Evolutionary conservation across 225 moss, liverwort and hornwort species (phyloP).

Genomic region (Ulota crispa): DNA sequence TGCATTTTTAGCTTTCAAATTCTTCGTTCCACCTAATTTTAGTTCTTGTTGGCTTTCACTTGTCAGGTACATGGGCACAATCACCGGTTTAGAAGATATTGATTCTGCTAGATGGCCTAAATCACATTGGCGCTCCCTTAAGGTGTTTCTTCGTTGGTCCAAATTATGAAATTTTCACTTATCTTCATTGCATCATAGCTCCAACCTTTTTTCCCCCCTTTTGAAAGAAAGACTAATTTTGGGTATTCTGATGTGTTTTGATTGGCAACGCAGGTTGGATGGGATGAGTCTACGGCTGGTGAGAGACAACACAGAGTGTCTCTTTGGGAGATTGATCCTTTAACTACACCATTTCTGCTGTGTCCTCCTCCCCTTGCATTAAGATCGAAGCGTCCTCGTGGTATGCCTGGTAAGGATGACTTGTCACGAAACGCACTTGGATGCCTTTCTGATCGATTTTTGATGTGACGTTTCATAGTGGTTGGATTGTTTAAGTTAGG

Average conservation of each 20-base stretch:
- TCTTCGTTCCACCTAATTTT: conserved; percentile 10
- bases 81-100: conserved; percentile 88
- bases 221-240: neutral
- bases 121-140: conserved; percentile 92
- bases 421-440: neutral
- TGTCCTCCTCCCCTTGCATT: conserved; percentile 76
- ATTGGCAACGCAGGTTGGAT: conserved; percentile 69
- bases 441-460: conserved; percentile 13
- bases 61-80: conserved; percentile 95
- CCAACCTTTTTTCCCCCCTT: neutral
- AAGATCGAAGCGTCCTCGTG: conserved; percentile 86
- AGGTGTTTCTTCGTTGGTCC: conserved; percentile 49
- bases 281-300: conserved; percentile 99
- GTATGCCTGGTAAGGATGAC: conserved; percentile 53
- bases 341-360: conserved; percentile 80
- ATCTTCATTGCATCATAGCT: conserved; percentile 2
- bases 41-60: conserved; percentile 25
- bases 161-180: neutral
- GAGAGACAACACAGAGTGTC: conserved; percentile 98
- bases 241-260: conserved; percentile 3
- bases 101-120: conserved; percentile 89
- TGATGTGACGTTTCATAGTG: conserved; percentile 1
- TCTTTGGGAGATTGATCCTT: conserved; percentile 96
- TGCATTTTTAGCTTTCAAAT: neutral
- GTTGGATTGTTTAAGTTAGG: conserved; percentile 11